These are phyloP conservation scores for Arthroderma sp. DNA, from an alignment of 2,329 filamentous ascomycete species.

Conservation along the genomic window DNA sequence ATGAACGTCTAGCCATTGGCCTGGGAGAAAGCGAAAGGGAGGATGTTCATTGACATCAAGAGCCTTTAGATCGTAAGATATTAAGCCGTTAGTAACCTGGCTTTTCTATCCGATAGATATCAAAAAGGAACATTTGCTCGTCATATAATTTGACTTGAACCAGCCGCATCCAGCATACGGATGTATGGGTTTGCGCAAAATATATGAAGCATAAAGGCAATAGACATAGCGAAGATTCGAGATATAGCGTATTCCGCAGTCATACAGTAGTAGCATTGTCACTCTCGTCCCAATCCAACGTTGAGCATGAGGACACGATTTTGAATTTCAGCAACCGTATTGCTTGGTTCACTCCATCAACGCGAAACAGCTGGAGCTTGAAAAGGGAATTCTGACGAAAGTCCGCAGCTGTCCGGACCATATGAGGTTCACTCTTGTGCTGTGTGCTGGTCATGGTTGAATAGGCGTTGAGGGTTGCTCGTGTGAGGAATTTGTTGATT, in stretches of 20 bases:
- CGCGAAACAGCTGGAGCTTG: constrained; percentile 45
- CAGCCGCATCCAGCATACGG: background rate
- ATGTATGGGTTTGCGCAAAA: background rate
- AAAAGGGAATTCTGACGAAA: constrained; percentile 56
- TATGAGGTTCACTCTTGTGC: constrained; percentile 37
- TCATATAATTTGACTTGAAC: background rate
- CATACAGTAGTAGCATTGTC: background rate
- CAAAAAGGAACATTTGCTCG: background rate
- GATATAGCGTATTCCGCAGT: background rate
- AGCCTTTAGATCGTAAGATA: background rate
- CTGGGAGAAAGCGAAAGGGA: constrained; percentile 53
- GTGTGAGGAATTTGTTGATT: background rate
- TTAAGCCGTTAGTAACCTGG: background rate
- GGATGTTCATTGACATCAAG: constrained; percentile 13
- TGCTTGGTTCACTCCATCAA: constrained; percentile 52
- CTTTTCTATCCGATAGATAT: background rate
- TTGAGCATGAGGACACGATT: constrained; percentile 27
- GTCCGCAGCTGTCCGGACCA: constrained; percentile 60
- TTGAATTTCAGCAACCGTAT: constrained; percentile 56
- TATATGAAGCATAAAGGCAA: background rate
- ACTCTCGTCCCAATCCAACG: background rate
- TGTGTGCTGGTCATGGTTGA: too few relatives aligned
- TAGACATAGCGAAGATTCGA: background rate
- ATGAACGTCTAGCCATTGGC: constrained; percentile 80
- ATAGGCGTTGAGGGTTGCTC: background rate